These are phyloP conservation scores for Candida silvicultrix DNA, from an alignment of 805 yeast species.

Conservation along the genomic window DNA sequence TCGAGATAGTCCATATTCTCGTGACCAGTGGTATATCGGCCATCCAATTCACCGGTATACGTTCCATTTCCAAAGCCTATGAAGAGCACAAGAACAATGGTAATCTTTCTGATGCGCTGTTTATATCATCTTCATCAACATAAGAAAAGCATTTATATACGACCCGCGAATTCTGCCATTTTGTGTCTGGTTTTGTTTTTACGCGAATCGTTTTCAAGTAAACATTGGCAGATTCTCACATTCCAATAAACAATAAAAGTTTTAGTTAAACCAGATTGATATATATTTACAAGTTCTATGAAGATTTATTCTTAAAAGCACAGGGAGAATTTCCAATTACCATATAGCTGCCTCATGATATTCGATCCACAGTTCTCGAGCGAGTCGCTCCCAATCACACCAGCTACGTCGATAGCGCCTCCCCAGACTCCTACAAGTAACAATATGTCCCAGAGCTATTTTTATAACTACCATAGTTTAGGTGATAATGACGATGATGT, in stretches of 20 bases:
- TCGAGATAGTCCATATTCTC: constrained; percentile 10
- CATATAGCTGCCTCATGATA: neutral
- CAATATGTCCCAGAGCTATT: neutral
- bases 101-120: neutral
- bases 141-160: too few relatives aligned
- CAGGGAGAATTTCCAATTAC: too few relatives aligned
- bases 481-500: neutral
- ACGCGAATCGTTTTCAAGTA: too few relatives aligned
- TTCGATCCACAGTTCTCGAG: neutral
- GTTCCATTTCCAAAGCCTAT: constrained; percentile 12
- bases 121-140: too few relatives aligned
- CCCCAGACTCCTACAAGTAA: neutral
- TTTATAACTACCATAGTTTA: neutral
- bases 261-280: too few relatives aligned
- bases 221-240: too few relatives aligned
- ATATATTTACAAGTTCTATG: too few relatives aligned
- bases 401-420: neutral
- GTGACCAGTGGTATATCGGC: constrained; percentile 14
- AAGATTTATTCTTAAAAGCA: too few relatives aligned
- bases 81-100: too few relatives aligned
- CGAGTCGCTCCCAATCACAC: neutral
- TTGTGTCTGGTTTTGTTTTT: neutral
- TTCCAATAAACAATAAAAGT: neutral
- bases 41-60: constrained; percentile 13
- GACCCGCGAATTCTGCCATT: neutral